phyloP scores from a whole-genome alignment of 2,329 filamentous ascomycete genomes.

The Colletotrichum acutatum region DNA sequence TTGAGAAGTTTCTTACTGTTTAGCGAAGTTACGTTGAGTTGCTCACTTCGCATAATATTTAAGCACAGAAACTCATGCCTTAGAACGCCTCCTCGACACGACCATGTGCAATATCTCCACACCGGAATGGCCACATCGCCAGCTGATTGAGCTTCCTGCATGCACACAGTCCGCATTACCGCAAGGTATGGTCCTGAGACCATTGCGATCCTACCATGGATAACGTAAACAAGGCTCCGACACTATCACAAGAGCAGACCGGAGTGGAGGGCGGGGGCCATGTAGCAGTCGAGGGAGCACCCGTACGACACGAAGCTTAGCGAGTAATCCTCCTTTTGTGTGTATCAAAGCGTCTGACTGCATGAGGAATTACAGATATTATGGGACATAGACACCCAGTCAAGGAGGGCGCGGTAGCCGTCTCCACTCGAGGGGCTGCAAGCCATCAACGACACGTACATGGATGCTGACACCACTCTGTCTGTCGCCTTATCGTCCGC shows the following conservation, averaged over 20 bases:
- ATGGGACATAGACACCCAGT: neutral
- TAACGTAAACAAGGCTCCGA: neutral
- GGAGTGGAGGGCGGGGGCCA: neutral
- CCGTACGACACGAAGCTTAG: neutral
- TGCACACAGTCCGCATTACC: neutral
- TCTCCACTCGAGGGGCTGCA: neutral
- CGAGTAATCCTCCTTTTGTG: neutral
- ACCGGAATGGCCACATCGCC: neutral
- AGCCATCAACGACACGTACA: neutral
- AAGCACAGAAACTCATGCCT: neutral
- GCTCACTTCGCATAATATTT: neutral
- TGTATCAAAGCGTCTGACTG: neutral
- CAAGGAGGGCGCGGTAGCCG: neutral
- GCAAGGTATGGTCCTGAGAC: neutral
- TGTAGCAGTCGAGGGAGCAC: neutral
- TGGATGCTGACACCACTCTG: neutral
- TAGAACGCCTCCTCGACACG: neutral
- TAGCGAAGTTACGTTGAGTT: neutral
- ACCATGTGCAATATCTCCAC: neutral
- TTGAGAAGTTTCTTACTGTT: neutral
- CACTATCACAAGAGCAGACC: neutral
- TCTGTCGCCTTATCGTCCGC: neutral
- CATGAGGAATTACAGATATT: neutral
- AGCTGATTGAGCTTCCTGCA: constrained; percentile 9
- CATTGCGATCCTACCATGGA: neutral